These are phyloP conservation scores for Trichoderma sp. DNA, from an alignment of 2,329 filamentous ascomycete species.

Conservation along the genomic window DNA sequence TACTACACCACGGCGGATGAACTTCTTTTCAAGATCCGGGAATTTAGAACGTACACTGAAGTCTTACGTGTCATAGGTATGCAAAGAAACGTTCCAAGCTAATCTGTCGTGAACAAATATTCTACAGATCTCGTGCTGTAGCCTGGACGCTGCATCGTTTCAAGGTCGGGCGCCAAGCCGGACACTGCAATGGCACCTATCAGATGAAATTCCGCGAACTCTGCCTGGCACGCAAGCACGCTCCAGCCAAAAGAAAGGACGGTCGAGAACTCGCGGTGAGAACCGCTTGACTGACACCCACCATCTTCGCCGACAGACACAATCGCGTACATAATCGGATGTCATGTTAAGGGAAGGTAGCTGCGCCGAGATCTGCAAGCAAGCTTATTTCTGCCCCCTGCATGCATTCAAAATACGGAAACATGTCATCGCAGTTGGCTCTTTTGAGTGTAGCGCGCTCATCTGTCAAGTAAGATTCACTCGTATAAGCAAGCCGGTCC, in stretches of 20 bases:
- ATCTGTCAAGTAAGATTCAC: background rate
- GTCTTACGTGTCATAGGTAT: background rate
- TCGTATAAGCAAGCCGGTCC: conserved; percentile 12
- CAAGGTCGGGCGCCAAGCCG: background rate
- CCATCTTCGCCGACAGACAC: background rate
- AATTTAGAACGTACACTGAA: background rate
- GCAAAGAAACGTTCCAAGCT: background rate
- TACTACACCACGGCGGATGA: background rate
- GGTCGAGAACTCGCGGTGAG: too few species aligned
- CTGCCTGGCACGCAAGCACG: background rate
- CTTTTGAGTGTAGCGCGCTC: background rate
- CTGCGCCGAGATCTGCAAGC: conserved; percentile 10
- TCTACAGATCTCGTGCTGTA: background rate
- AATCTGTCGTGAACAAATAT: background rate
- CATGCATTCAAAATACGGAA: background rate
- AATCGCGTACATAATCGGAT: conserved; percentile 15
- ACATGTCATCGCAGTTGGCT: background rate
- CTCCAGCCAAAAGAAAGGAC: background rate
- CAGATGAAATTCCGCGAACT: background rate
- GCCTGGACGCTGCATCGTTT: too few species aligned
- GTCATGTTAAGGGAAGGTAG: background rate
- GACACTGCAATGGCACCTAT: background rate
- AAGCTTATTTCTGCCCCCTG: background rate
- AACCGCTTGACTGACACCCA: background rate
- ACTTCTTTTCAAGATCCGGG: background rate